phyloP scores from a whole-genome alignment of 1,139 yeast species.

The Pichiaceae sp. region DNA sequence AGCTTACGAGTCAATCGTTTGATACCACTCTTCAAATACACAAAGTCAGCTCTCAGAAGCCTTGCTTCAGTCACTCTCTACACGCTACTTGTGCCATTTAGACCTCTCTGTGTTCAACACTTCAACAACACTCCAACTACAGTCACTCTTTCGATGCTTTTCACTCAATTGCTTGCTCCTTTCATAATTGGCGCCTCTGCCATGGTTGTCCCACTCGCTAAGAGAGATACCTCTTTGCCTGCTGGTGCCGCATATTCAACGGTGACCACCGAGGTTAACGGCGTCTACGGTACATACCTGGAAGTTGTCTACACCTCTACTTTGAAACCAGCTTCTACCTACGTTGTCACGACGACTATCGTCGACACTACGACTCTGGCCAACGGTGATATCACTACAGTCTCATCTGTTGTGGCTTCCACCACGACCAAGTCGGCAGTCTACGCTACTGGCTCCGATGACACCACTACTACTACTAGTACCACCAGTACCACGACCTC shows the following conservation, averaged over 20 bases:
- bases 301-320: slow-evolving; percentile 11
- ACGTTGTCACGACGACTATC: slow-evolving; percentile 5
- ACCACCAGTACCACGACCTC: not conserved
- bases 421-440: slow-evolving; percentile 7
- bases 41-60: no score
- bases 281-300: slow-evolving; percentile 12
- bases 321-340: slow-evolving; percentile 6
- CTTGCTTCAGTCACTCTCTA: no score
- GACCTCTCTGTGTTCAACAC: no score
- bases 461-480: slow-evolving; percentile 3
- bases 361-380: slow-evolving; percentile 7
- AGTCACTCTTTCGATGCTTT: not conserved
- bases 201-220: slow-evolving; percentile 1
- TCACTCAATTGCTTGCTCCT: not conserved
- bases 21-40: no score
- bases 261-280: slow-evolving; percentile 13
- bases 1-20: no score
- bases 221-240: slow-evolving; percentile 11
- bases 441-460: slow-evolving; percentile 7
- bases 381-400: slow-evolving; percentile 7
- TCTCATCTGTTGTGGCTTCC: slow-evolving; percentile 9
- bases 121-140: no score
- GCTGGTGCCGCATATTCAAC: slow-evolving; percentile 8
- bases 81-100: no score
- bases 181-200: not conserved